These are phyloP conservation scores for Bathelium albidoporum DNA, from an alignment of 495 filamentous ascomycete species.

Conservation along the genomic window DNA sequence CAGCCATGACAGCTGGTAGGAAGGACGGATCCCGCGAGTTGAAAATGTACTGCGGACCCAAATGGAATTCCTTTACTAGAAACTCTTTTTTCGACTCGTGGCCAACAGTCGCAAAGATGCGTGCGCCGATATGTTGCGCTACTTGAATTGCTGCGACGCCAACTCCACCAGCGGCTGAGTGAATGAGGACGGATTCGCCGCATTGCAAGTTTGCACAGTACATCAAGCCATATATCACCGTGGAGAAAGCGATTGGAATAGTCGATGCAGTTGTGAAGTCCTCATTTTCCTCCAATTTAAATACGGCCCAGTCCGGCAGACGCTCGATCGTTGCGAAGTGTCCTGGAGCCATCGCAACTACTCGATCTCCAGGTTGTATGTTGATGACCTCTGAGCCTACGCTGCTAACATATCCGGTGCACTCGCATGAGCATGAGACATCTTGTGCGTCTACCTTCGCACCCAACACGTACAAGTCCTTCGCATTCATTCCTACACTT, in stretches of 20 bases:
- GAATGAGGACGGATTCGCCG: conserved; percentile 41
- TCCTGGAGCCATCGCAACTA: not conserved
- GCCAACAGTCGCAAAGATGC: conserved; percentile 39
- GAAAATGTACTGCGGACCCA: conserved; percentile 35
- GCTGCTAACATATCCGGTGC: not conserved
- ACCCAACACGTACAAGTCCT: not conserved
- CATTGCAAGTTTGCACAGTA: conserved; percentile 25
- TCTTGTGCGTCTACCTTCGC: not conserved
- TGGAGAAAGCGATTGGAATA: conserved; percentile 34
- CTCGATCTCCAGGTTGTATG: not conserved
- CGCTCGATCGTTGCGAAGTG: not conserved
- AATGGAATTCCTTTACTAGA: conserved; percentile 29
- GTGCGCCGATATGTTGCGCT: conserved; percentile 27
- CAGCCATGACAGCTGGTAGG: not conserved
- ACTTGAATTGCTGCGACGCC: conserved; percentile 41
- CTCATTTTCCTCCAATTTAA: not conserved
- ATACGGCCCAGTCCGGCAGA: not conserved
- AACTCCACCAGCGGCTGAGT: conserved; percentile 37
- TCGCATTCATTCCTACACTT: not conserved
- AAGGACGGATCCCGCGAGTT: conserved; percentile 5
- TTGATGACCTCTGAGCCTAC: not conserved
- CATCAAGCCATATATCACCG: conserved; percentile 32
- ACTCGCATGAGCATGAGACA: not conserved
- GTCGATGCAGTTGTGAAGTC: conserved; percentile 31
- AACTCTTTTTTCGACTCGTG: conserved; percentile 33